phyloP scores from a whole-genome alignment of 305 asterid species.

The Fraxinus paxiana region DNA sequence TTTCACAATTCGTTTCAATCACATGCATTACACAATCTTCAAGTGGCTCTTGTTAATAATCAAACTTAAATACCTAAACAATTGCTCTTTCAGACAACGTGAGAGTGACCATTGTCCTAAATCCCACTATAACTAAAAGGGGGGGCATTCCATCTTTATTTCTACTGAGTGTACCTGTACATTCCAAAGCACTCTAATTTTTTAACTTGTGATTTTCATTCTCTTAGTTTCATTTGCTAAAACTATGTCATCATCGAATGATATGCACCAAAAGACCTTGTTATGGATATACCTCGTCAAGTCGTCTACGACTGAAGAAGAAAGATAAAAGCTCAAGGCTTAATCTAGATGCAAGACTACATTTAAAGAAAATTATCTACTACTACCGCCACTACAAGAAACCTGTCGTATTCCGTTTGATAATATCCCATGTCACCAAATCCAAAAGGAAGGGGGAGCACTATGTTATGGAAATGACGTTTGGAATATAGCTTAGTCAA shows the following conservation, averaged over 20 bases:
- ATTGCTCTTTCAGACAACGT: not conserved
- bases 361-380: not conserved
- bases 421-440: not conserved
- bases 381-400: not conserved
- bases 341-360: not conserved
- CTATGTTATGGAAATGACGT: not conserved
- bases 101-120: not conserved
- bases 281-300: not conserved
- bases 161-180: not conserved
- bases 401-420: not conserved
- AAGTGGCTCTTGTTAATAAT: not conserved
- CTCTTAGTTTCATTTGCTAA: not conserved
- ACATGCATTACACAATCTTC: not conserved
- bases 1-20: not conserved
- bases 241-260: not conserved
- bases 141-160: not conserved
- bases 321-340: not conserved
- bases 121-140: not conserved
- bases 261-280: not conserved
- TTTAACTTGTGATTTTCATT: not conserved
- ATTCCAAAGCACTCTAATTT: not conserved
- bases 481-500: not conserved
- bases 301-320: not conserved
- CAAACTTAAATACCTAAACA: not conserved
- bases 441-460: not conserved